phyloP scores from a whole-genome alignment of 345 rosid species.

The Angophora floribunda region DNA sequence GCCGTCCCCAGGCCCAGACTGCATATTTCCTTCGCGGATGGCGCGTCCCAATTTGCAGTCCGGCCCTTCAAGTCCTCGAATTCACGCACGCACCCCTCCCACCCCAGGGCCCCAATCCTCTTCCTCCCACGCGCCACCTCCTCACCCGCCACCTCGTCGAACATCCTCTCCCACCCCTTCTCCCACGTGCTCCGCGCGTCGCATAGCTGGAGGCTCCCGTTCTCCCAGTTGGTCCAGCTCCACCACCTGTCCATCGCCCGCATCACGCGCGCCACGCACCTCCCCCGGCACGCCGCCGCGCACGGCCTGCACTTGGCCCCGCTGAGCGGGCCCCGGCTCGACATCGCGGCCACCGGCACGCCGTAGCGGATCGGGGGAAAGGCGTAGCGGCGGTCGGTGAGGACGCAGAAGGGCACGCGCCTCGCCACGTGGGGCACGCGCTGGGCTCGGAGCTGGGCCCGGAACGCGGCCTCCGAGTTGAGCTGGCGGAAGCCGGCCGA shows the following conservation, averaged over 20 bases:
- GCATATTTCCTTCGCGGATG: slow-evolving; percentile 58
- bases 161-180: slow-evolving; percentile 59
- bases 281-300: slow-evolving; percentile 37
- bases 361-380: slow-evolving; percentile 65
- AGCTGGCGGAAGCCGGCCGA: slow-evolving; percentile 37
- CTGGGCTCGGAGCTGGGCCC: slow-evolving; percentile 57
- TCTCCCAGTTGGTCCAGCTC: slow-evolving; percentile 95
- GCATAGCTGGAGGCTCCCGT: slow-evolving; percentile 51
- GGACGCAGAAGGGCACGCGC: slow-evolving; percentile 67
- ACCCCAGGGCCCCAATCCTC: slow-evolving; percentile 10
- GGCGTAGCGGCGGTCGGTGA: slow-evolving; percentile 50
- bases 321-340: slow-evolving; percentile 79
- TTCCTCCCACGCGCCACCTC: slow-evolving; percentile 41
- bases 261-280: slow-evolving; percentile 56
- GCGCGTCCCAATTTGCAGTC: slow-evolving; percentile 56
- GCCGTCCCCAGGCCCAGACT: slow-evolving; percentile 16
- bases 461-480: slow-evolving; percentile 84
- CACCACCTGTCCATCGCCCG: slow-evolving; percentile 31
- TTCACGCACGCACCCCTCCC: slow-evolving; percentile 41
- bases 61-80: slow-evolving; percentile 37
- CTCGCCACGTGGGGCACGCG: slow-evolving; percentile 26
- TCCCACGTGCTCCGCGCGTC: slow-evolving; percentile 69
- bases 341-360: slow-evolving; percentile 74
- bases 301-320: slow-evolving; percentile 97
- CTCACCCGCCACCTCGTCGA: slow-evolving; percentile 40